These are phyloP conservation scores for Eimeria maxima DNA, from an alignment of 169 alveolate genomes.

Conservation along the genomic window DNA sequence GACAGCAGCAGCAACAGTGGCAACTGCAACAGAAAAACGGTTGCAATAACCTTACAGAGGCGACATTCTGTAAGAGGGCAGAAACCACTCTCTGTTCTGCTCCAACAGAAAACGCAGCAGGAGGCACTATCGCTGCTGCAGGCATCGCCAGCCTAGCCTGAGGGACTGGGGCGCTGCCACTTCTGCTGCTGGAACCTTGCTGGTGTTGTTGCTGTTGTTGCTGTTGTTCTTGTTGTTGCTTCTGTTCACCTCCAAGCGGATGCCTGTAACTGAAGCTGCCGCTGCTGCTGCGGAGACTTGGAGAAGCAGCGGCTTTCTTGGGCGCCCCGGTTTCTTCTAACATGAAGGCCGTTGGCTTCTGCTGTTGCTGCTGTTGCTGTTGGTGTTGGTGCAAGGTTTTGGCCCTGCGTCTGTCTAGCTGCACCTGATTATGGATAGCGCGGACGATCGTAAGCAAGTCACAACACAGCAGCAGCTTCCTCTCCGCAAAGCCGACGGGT, in stretches of 20 bases:
- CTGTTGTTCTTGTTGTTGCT: too few species aligned
- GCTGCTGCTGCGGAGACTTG: conserved; percentile 29
- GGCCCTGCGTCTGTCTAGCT: not conserved
- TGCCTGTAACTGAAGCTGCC: conserved; percentile 5
- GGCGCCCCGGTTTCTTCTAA: not conserved
- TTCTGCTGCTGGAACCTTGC: not conserved
- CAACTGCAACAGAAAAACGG: not conserved
- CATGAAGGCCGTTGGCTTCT: not conserved
- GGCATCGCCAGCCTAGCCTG: not conserved
- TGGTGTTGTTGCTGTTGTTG: too few species aligned
- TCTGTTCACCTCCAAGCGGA: not conserved
- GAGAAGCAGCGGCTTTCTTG: not conserved
- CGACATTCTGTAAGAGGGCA: not conserved
- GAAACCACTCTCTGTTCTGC: conserved; percentile 1
- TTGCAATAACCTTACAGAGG: not conserved
- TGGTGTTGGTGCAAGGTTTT: not conserved
- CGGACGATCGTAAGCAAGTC: conserved; percentile 54
- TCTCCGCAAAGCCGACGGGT: conserved; percentile 70
- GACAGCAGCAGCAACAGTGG: not conserved
- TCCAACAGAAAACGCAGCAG: not conserved
- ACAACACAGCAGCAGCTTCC: conserved; percentile 73
- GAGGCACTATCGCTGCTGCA: not conserved
- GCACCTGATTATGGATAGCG: conserved; percentile 62
- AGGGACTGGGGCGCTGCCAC: conserved; percentile 25
- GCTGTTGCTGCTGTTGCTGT: conserved; percentile 35